phyloP scores from a whole-genome alignment of 2,329 filamentous ascomycete genomes.

The Botrytis aclada region DNA sequence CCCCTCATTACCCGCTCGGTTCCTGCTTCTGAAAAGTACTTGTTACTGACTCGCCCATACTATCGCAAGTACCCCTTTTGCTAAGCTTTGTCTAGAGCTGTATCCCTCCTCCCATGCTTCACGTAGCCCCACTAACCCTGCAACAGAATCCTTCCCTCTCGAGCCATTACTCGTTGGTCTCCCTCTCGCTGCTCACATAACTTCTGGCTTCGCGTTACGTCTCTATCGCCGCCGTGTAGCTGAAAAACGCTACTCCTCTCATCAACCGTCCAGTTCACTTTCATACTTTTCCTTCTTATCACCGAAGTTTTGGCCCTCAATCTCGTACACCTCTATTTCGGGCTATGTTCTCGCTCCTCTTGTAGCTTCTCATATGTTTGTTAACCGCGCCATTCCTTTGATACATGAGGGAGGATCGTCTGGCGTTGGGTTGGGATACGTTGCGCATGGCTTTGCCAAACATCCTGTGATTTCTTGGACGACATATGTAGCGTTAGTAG shows the following conservation, averaged over 20 bases:
- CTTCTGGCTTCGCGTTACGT: conserved; percentile 73
- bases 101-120: conserved; percentile 61
- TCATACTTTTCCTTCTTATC: conserved; percentile 62
- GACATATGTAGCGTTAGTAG: conserved; percentile 67
- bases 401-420: conserved; percentile 78
- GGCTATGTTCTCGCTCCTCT: conserved; percentile 69
- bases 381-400: conserved; percentile 75
- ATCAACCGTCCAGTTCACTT: conserved; percentile 69
- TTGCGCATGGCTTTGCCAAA: conserved; percentile 78
- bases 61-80: conserved; percentile 66
- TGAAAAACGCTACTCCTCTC: conserved; percentile 68
- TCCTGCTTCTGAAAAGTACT: conserved; percentile 73
- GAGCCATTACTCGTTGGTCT: conserved; percentile 71
- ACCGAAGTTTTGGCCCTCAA: conserved; percentile 66
- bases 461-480: conserved; percentile 64
- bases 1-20: conserved; percentile 73
- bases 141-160: conserved; percentile 60
- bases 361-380: conserved; percentile 66
- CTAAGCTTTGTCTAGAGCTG: conserved; percentile 68
- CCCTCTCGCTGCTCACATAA: conserved; percentile 74
- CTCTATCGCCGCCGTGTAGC: conserved; percentile 71
- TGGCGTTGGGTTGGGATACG: conserved; percentile 79
- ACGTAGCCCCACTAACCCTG: conserved; percentile 7
- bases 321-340: conserved; percentile 67
- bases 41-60: conserved; percentile 85